Base-by-base conservation (phyloP, 2,329 filamentous ascomycete genomes). In the Rasamsonia emersonii region DNA sequence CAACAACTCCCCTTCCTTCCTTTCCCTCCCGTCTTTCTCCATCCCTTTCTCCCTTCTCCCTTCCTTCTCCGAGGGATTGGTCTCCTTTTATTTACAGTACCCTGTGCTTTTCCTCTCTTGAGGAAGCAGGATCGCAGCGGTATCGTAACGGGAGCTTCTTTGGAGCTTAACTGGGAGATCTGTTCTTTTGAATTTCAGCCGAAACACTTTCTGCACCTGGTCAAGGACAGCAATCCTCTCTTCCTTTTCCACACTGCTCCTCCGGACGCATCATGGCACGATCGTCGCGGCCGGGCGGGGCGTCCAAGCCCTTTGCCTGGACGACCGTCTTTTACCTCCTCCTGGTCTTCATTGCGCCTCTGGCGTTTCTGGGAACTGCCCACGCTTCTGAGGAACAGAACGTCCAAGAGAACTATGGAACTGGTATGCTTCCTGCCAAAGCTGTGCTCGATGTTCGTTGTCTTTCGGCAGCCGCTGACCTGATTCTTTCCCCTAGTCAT, bases 301-400 rank as follows among this genome's bases (percentile, higher is more conserved):
- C 69, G 71, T 75, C 66, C 70, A 81, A 75, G 73, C 77, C 73
- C 60, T 88, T 70, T 70, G 80, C 79, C 71, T 95, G 73, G 86
- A 86, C 75, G 68, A 76, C 91, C 59, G 70, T 94, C 64, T 80
- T 88, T 68, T 95, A 94, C 71, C 81, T 95, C 53, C 77, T 86
- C 58, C 77, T 94, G 44, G 77, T 96, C 46, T 84, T 98, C 53
- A 77, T 79, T 51, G 74, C 82, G 44, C 86, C 88, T 48, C 72
- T 94, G 56, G 82, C 86, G 45, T 81, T 96, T 57, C 76, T 93
- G 48, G 78, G 82, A 64, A 72, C 72, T 44, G 79, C 72, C 48
- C 74, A 79, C 46, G 89, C 80, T 40, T 75, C 80, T 40, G 77
- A 81, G 36, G 75, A 85, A 44, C 71, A 75, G 40, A 62, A 70